A percentile compares a stretch with the other conserved stretches of the same genome.
phyloP scores from a whole-genome alignment of 1,139 yeast genomes.

The Scheffersomyces stambukii region DNA sequence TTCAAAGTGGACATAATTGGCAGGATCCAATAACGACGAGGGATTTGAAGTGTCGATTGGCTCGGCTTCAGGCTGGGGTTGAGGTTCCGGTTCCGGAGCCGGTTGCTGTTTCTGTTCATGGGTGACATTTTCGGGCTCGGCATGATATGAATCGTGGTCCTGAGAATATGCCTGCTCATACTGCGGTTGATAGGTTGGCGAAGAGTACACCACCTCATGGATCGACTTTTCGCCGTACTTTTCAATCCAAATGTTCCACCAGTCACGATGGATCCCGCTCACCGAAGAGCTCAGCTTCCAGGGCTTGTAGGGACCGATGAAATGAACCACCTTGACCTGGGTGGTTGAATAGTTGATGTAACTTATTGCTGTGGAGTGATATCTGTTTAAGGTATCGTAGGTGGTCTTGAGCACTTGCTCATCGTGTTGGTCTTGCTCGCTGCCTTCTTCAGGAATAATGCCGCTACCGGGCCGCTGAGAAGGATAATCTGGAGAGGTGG shows the following conservation, averaged over 20 bases:
- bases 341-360: conserved; percentile 18
- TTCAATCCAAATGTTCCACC: conserved; percentile 45
- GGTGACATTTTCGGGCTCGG: neutral
- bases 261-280: conserved; percentile 24
- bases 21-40: conserved; percentile 22
- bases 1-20: conserved; percentile 22
- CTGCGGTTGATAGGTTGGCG: conserved; percentile 2
- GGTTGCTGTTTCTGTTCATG: conserved; percentile 3
- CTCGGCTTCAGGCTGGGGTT: conserved; percentile 1
- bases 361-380: conserved; percentile 22
- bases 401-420: conserved; percentile 12
- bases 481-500: conserved; percentile 11
- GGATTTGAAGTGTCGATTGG: conserved; percentile 13
- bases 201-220: conserved; percentile 9
- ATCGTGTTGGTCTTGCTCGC: conserved; percentile 4
- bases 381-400: conserved; percentile 15
- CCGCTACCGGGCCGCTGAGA: conserved; percentile 8
- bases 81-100: conserved; percentile 5
- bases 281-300: conserved; percentile 46
- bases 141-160: neutral
- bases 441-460: conserved; percentile 5
- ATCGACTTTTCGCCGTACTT: conserved; percentile 22
- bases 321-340: conserved; percentile 65
- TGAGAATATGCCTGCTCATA: conserved; percentile 1
- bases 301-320: conserved; percentile 79